phyloP scores from a whole-genome alignment of 768 basidiomycete species.

The Tylopilus subfusipes region DNA sequence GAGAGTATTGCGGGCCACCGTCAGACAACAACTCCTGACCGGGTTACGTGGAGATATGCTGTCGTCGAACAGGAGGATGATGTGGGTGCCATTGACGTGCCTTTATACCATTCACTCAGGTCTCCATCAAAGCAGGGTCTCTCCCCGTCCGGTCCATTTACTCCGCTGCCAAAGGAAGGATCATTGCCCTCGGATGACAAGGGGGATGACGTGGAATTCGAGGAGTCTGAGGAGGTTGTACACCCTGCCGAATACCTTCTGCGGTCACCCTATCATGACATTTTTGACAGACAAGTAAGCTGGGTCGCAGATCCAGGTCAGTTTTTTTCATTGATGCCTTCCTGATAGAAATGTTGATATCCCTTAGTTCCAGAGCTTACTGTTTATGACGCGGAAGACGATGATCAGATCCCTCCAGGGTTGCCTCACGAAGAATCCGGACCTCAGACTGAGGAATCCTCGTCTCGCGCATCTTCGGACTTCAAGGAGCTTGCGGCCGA shows the following conservation, averaged over 20 bases:
- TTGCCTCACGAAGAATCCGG: constrained; percentile 47
- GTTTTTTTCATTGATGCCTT: constrained; percentile 19
- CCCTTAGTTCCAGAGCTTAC: constrained; percentile 53
- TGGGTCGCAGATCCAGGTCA: constrained; percentile 75
- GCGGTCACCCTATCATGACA: constrained; percentile 48
- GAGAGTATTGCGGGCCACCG: constrained; percentile 29
- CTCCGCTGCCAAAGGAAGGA: constrained; percentile 64
- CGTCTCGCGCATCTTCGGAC: constrained; percentile 52
- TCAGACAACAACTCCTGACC: constrained; percentile 34
- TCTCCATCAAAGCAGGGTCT: constrained; percentile 54
- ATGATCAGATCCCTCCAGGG: constrained; percentile 48
- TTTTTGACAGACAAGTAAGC: constrained; percentile 58
- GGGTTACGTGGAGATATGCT: constrained; percentile 51
- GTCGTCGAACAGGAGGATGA: constrained; percentile 72
- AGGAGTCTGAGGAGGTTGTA: constrained; percentile 53
- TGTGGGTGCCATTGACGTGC: constrained; percentile 46
- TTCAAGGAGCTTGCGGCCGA: constrained; percentile 64
- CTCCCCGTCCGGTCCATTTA: constrained; percentile 70
- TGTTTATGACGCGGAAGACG: constrained; percentile 51
- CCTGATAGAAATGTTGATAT: constrained; percentile 8
- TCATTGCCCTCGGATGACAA: constrained; percentile 48
- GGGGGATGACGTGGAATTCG: constrained; percentile 46
- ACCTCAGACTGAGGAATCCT: constrained; percentile 48
- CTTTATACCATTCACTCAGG: constrained; percentile 43
- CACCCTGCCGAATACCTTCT: constrained; percentile 54